Evolutionary conservation across 495 filamentous ascomycete species (phyloP).

Genomic region (Neurospora tetrasperma): DNA sequence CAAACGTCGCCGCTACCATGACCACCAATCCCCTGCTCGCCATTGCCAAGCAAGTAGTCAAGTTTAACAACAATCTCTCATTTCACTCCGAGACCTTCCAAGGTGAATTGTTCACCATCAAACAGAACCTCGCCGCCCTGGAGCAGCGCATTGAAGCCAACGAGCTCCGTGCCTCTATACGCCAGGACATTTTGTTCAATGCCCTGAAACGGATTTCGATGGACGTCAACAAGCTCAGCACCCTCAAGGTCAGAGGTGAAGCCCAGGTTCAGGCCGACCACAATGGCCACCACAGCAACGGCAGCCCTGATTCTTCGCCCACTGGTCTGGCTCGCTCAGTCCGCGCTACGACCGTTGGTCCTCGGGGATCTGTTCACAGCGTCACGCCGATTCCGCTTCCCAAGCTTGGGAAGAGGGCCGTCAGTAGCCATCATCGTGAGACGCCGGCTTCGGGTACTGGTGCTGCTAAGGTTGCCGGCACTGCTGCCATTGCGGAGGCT

Average conservation of each 20-base stretch:
- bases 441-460: neutral
- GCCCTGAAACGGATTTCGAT: slow-evolving; percentile 9
- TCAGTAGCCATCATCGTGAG: neutral
- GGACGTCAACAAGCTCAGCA: slow-evolving; percentile 5
- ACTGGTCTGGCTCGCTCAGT: neutral
- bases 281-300: neutral
- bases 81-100: neutral
- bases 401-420: neutral
- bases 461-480: neutral
- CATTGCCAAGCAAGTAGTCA: neutral
- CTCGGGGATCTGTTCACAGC: accelerated
- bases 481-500: neutral
- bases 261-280: neutral
- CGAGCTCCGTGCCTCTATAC: slow-evolving; percentile 6
- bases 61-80: neutral
- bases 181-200: slow-evolving; percentile 16
- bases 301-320: neutral
- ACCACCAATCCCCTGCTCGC: neutral
- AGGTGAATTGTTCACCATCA: neutral
- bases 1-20: neutral
- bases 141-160: slow-evolving; percentile 4
- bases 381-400: neutral
- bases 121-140: slow-evolving; percentile 1
- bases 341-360: neutral
- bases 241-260: too few relatives aligned